Percentiles rank a stretch among this genome's conserved stretches.
Conservation (phyloP, 495 filamentous ascomycete species). For the Penicillium bovifimosum region DNA sequence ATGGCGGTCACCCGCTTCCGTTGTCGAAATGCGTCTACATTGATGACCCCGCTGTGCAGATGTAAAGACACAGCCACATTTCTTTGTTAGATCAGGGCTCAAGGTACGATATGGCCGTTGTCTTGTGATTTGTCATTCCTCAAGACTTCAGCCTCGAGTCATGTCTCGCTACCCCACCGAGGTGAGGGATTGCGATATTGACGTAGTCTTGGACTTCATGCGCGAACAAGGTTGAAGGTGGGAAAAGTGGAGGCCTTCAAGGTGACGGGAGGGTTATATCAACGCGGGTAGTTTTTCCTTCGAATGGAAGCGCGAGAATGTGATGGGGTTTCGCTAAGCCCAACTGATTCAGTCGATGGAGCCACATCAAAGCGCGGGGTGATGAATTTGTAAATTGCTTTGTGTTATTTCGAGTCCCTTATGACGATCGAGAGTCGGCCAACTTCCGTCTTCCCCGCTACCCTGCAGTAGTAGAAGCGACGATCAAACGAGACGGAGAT, state of each 20-base stretch:
- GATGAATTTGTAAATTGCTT: neutral
- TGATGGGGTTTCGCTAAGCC: neutral
- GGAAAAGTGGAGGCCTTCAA: neutral
- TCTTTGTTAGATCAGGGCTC: neutral
- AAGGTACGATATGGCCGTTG: neutral
- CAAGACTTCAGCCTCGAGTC: neutral
- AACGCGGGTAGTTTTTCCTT: neutral
- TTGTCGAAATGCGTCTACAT: neutral
- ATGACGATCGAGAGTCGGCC: constrained; percentile 6
- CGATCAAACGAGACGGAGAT: neutral
- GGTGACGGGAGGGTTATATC: constrained; percentile 2
- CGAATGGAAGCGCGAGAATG: neutral
- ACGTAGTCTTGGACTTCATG: neutral
- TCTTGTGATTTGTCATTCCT: neutral
- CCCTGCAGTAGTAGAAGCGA: neutral
- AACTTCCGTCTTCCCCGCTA: constrained; percentile 4
- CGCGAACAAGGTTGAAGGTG: neutral
- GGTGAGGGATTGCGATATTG: neutral
- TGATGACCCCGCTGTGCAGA: neutral
- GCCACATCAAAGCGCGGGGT: neutral
- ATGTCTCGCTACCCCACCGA: neutral
- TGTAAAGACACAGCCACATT: neutral
- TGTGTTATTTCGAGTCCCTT: neutral
- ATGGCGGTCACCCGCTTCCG: constrained; percentile 10
- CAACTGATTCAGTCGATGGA: neutral